Evolutionary conservation across 768 basidiomycete genomes (phyloP).

Genomic region (Tricholoma hemisulphureum): DNA sequence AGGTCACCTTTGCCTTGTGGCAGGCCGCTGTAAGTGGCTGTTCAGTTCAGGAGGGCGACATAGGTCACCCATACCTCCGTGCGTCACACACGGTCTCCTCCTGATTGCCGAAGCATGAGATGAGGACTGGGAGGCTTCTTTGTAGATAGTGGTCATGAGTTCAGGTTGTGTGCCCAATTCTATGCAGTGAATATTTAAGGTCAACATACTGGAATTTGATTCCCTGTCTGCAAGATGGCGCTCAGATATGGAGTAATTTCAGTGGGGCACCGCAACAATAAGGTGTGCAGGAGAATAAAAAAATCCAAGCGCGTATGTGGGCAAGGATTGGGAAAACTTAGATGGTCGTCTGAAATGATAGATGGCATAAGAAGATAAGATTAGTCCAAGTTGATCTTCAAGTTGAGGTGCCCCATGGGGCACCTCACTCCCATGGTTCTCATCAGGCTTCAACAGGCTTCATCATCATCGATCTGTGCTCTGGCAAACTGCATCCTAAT

Average conservation of each 20-base stretch:
- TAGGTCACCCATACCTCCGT: conserved; percentile 93
- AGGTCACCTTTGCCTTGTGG: conserved; percentile 52
- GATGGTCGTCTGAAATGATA: too few relatives aligned
- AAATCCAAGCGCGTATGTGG: too few relatives aligned
- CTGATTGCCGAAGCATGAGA: conserved; percentile 89
- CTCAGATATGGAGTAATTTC: conserved; percentile 75
- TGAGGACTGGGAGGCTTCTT: conserved; percentile 84
- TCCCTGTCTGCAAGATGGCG: conserved; percentile 67
- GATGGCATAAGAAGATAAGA: too few relatives aligned
- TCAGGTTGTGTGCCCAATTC: conserved; percentile 83
- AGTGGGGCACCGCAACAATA: conserved; percentile 79
- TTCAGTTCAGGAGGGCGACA: conserved; percentile 77
- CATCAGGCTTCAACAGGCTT: too few relatives aligned
- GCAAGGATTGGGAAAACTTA: too few relatives aligned
- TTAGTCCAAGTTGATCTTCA: too few relatives aligned
- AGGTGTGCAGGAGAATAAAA: too few relatives aligned
- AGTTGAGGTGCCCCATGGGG: too few relatives aligned
- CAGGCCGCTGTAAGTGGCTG: conserved; percentile 70
- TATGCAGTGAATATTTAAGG: not conserved
- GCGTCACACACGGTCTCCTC: conserved; percentile 92
- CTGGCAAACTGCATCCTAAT: too few relatives aligned
- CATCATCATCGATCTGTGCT: too few relatives aligned
- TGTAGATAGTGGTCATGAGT: conserved; percentile 74
- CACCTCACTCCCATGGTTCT: not conserved
- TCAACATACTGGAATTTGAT: conserved; percentile 30